phyloP scores from a whole-genome alignment of 1,284 basidiomycete genomes.

The Tilletiopsis washingtonensis region DNA sequence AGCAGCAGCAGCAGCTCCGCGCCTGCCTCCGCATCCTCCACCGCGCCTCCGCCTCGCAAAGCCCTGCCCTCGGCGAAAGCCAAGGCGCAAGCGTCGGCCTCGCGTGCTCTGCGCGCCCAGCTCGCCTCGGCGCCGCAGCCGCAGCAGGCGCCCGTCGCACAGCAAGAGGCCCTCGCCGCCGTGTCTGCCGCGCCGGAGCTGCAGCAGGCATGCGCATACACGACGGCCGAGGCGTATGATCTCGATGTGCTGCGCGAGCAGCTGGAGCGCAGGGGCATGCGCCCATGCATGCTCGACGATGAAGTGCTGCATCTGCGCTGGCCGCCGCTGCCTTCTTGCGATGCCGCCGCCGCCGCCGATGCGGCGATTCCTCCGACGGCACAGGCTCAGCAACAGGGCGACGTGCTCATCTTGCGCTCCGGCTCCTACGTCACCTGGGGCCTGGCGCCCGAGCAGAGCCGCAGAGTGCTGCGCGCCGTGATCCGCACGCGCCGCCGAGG shows the following conservation, averaged over 20 bases:
- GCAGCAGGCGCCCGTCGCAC: no score
- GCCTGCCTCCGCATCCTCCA: no score
- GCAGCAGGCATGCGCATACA: conserved; percentile 31
- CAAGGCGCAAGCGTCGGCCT: conserved; percentile 5
- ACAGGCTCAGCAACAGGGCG: conserved; percentile 13
- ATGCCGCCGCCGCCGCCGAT: background rate
- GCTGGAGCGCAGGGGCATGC: conserved; percentile 24
- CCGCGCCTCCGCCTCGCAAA: no score
- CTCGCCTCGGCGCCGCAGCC: background rate
- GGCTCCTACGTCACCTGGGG: conserved; percentile 45
- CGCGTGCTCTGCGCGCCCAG: conserved; percentile 1
- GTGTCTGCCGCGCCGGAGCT: background rate
- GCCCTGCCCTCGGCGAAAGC: conserved; percentile 1
- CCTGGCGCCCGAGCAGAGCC: conserved; percentile 27
- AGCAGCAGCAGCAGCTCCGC: no score
- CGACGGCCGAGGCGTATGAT: conserved; percentile 39
- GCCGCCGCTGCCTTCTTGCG: conserved; percentile 14
- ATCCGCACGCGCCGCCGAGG: conserved; percentile 17
- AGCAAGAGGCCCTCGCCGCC: background rate
- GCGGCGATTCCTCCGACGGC: background rate
- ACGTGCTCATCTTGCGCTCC: conserved; percentile 40
- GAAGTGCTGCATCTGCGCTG: conserved; percentile 42
- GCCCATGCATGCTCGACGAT: conserved; percentile 37
- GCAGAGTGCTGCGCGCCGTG: conserved; percentile 26
- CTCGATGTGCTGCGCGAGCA: conserved; percentile 26